Conservation (phyloP, 495 filamentous ascomycete genomes). For the Recurvomyces mirabilis region DNA sequence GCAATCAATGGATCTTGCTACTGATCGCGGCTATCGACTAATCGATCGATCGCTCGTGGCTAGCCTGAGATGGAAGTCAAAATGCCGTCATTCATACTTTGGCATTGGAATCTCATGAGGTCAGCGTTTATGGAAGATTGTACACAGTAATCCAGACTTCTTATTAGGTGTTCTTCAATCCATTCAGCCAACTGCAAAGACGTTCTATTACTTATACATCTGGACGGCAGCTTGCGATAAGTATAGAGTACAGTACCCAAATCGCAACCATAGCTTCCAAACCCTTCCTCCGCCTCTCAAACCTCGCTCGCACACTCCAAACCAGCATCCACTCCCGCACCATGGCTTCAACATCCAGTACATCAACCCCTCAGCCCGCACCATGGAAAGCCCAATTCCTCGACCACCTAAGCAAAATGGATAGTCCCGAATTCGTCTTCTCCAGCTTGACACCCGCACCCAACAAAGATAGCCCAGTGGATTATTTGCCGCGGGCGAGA, state of each 20-base stretch:
- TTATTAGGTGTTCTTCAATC: too few species aligned
- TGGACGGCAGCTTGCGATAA: neutral
- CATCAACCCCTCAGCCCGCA: constrained; percentile 25
- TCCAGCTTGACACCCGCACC: constrained; percentile 46
- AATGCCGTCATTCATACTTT: too few species aligned
- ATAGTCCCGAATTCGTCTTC: constrained; percentile 59
- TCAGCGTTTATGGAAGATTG: too few species aligned
- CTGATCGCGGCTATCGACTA: too few species aligned
- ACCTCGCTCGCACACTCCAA: constrained; percentile 21
- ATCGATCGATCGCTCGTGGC: too few species aligned
- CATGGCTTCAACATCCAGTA: constrained; percentile 23
- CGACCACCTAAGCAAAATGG: constrained; percentile 49
- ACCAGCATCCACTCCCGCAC: too few species aligned
- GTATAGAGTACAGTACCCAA: neutral
- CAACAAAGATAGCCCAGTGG: constrained; percentile 18
- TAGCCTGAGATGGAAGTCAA: too few species aligned
- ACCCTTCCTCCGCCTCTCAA: constrained; percentile 6
- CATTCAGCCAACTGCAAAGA: too few species aligned
- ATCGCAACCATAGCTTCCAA: constrained; percentile 19
- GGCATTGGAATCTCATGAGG: too few species aligned
- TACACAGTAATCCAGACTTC: too few species aligned
- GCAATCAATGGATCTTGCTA: too few species aligned
- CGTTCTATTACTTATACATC: neutral
- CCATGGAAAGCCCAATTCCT: constrained; percentile 62
- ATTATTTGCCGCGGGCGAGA: constrained; percentile 47